These are phyloP conservation scores for Atalantia buxifolia DNA, from an alignment of 345 rosid species.

Conservation along the genomic window DNA sequence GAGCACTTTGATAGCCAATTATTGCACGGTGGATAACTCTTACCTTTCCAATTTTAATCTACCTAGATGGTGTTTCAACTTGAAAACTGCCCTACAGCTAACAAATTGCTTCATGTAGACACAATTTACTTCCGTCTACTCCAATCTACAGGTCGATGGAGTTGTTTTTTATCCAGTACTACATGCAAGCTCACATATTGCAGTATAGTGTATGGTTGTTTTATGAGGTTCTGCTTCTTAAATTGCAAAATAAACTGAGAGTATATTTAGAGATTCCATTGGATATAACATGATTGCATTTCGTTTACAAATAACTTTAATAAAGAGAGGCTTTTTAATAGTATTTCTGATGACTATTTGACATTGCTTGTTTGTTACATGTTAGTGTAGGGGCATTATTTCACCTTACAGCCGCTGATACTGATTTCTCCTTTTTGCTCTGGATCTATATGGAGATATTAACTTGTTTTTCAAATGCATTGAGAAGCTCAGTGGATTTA, in stretches of 20 bases:
- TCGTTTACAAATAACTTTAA: not conserved
- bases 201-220: not conserved
- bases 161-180: not conserved
- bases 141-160: not conserved
- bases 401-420: not conserved
- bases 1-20: not conserved
- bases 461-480: not conserved
- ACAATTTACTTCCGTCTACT: not conserved
- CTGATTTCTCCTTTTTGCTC: not conserved
- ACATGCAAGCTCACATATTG: not conserved
- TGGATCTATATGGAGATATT: not conserved
- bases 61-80: not conserved
- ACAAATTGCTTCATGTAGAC: not conserved
- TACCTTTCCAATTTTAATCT: not conserved
- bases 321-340: not conserved
- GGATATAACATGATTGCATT: not conserved
- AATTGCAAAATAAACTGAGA: not conserved
- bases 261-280: not conserved
- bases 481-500: not conserved
- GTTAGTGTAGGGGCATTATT: not conserved
- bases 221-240: not conserved
- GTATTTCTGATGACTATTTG: not conserved
- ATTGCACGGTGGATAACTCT: not conserved
- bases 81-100: not conserved
- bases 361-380: not conserved